Conservation (phyloP, 352 stramenopile species). For the Phytophthora hybrid region DNA sequence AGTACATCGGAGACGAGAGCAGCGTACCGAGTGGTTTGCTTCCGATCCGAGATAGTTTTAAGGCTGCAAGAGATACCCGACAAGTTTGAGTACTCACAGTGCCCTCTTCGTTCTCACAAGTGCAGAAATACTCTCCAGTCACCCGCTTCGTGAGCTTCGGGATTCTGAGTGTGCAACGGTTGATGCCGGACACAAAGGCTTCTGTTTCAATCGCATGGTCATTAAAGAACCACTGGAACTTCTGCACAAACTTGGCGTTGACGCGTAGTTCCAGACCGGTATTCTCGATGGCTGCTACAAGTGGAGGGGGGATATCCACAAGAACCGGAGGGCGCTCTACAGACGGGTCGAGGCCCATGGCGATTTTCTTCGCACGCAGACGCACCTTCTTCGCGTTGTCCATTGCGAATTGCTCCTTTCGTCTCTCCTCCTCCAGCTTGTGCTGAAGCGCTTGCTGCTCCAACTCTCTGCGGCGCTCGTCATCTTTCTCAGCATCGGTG, state of each 20-base stretch:
- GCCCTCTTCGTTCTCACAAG: conserved; percentile 74
- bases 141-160: conserved; percentile 51
- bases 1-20: conserved; percentile 30
- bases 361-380: conserved; percentile 68
- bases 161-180: conserved; percentile 51
- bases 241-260: conserved; percentile 47
- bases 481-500: conserved; percentile 50
- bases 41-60: conserved; percentile 34
- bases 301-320: conserved; percentile 30
- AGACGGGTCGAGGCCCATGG: conserved; percentile 61
- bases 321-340: conserved; percentile 51
- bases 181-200: conserved; percentile 30
- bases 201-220: conserved; percentile 32
- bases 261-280: conserved; percentile 49
- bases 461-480: conserved; percentile 38
- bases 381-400: conserved; percentile 53
- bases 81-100: conserved; percentile 39
- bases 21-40: conserved; percentile 42
- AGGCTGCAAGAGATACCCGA: conserved; percentile 41
- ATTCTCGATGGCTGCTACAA: conserved; percentile 39
- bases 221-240: conserved; percentile 66
- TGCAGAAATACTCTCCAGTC: conserved; percentile 65
- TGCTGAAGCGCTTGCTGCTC: conserved; percentile 39
- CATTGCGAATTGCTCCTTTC: conserved; percentile 40
- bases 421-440: conserved; percentile 40